phyloP scores from a whole-genome alignment of 2,329 filamentous ascomycete species.

The Lizonia empirigonia region DNA sequence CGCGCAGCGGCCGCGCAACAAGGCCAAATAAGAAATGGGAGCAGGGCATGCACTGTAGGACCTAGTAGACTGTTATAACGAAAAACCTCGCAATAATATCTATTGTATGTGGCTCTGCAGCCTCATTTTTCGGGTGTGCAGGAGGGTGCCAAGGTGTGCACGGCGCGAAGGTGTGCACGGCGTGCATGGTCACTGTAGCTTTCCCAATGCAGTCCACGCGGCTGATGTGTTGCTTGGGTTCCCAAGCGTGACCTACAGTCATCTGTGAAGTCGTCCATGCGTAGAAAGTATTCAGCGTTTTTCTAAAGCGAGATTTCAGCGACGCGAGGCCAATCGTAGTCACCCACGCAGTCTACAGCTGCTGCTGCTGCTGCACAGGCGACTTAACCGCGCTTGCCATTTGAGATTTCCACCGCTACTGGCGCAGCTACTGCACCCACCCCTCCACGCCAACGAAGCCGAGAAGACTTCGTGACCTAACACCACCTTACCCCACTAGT shows the following conservation, averaged over 20 bases:
- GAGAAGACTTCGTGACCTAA: slow-evolving; percentile 17
- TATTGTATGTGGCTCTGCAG: too few species aligned
- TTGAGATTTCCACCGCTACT: slow-evolving; percentile 13
- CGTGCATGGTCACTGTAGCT: too few species aligned
- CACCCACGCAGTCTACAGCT: background rate
- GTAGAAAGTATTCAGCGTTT: background rate
- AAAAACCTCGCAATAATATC: too few species aligned
- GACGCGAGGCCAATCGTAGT: background rate
- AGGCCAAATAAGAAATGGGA: too few species aligned
- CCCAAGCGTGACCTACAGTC: background rate
- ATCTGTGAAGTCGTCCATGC: background rate
- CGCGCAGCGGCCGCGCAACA: too few species aligned
- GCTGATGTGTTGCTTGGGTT: background rate
- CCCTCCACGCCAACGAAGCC: slow-evolving; percentile 15
- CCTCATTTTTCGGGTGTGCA: too few species aligned
- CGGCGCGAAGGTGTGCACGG: too few species aligned
- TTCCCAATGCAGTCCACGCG: slow-evolving; percentile 16
- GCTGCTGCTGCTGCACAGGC: slow-evolving; percentile 9
- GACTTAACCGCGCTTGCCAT: slow-evolving; percentile 4
- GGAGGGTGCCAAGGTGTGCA: too few species aligned
- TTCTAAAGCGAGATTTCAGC: background rate
- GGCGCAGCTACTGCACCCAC: slow-evolving; percentile 15
- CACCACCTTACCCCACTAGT: slow-evolving; percentile 18
- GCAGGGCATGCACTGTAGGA: too few species aligned
- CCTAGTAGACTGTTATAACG: too few species aligned